Base-by-base conservation (phyloP, 495 filamentous ascomycete genomes). In the Penicillium longicatenatum region DNA sequence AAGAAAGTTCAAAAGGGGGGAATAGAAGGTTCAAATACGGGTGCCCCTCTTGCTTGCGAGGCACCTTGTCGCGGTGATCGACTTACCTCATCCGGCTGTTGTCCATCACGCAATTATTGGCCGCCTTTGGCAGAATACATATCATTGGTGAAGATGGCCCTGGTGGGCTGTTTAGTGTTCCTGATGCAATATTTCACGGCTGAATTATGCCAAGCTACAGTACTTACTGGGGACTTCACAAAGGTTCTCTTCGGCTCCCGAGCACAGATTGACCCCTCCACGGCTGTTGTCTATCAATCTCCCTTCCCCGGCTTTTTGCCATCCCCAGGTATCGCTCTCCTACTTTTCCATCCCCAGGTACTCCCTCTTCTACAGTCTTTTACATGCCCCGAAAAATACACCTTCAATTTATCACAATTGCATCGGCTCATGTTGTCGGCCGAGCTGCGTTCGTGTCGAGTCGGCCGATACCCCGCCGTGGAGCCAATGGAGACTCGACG, bases 91-190 rank as follows among this genome's bases (percentile, higher is more conserved):
- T 60, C 55, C 55, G 56, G 52, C 48, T 52, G 44, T 54, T 41
- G 41, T 26, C 59, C 54, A 78, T 74, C 74, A 76, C 75, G 75
- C 74, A 70, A 78, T 78, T 53, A 39, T 30, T 45, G 54, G 68
- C 73, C 75, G 70, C 70, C 67, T 49, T 41, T 10, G 66, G 63
- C 71, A 71, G 62, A 70, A 71, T 22, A 1, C 0, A 19, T 4
- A 0, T 60, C 31, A 72, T 76, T 76, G 70, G 73, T 0, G 17
- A 1, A 2, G 2, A 6, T 29, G n/a, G 26, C 20, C 31, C 14
- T 37, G 7, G 70, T 70, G 69, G 66, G 68, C 55, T 65, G 63
- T 65, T 66, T 69, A 67, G 68, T 62, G 63, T 58, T 44, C 46
- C 58, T 61, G 60, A 54, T 64, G 46, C 55, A 54, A 62, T 60